Conservation (phyloP, 208 protist species). For the Tritrichomonas foetus region DNA sequence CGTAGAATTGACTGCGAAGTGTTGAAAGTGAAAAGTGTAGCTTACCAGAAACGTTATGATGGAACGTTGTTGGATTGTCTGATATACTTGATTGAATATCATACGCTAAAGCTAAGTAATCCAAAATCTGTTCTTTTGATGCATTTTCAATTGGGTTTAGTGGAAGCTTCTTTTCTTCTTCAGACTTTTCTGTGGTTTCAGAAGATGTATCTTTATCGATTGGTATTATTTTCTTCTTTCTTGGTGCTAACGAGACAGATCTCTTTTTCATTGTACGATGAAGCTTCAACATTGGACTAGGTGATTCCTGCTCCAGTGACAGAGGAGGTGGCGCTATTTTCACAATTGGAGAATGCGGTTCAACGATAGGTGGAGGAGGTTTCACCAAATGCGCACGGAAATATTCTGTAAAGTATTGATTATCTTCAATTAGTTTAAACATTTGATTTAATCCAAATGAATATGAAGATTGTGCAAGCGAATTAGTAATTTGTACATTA, state of each 20-base stretch:
- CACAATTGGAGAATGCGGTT: too few relatives aligned
- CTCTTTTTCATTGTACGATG: background rate
- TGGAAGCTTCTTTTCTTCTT: background rate
- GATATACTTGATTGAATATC: background rate
- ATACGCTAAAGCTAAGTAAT: background rate
- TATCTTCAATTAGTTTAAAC: too few relatives aligned
- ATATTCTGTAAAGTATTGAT: too few relatives aligned
- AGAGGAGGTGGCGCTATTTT: too few relatives aligned
- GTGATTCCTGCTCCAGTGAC: too few relatives aligned
- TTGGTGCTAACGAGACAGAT: background rate
- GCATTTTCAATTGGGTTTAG: background rate
- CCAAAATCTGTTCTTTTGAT: background rate
- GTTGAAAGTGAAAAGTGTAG: background rate
- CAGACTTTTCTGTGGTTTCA: too few relatives aligned
- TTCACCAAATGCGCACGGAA: too few relatives aligned
- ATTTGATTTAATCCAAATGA: too few relatives aligned
- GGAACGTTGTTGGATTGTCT: background rate
- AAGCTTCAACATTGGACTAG: background rate
- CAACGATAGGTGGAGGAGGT: too few relatives aligned
- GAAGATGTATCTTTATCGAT: background rate
- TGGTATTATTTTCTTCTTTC: background rate
- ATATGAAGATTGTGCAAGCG: background rate
- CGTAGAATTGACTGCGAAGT: background rate
- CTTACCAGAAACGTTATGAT: background rate
- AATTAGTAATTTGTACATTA: background rate